Evolutionary conservation across 495 filamentous ascomycete species (phyloP).

Genomic region (Zalerion maritima): DNA sequence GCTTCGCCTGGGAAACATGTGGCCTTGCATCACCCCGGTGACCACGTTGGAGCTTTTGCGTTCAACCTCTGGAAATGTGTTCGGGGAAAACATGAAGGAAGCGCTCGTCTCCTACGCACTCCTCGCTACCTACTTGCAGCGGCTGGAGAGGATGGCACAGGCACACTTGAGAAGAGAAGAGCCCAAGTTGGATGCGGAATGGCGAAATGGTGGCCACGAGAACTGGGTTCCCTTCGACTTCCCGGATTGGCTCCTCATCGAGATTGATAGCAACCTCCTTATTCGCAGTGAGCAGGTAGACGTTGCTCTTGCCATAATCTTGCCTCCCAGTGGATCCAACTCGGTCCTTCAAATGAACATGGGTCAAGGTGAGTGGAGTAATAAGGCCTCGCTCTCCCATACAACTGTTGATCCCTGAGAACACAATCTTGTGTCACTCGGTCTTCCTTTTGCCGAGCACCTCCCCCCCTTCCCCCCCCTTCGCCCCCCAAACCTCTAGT

Average conservation of each 20-base stretch:
- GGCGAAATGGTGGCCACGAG: constrained; percentile 28
- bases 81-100: constrained; percentile 30
- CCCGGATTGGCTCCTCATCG: constrained; percentile 43
- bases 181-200: constrained; percentile 21
- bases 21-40: constrained; percentile 35
- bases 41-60: constrained; percentile 39
- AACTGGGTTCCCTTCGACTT: constrained; percentile 33
- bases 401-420: no score
- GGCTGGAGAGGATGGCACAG: constrained; percentile 21
- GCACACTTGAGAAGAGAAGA: constrained; percentile 12
- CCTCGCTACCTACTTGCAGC: constrained; percentile 30
- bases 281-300: constrained; percentile 37
- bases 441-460: no score
- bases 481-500: no score
- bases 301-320: constrained; percentile 36
- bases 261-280: constrained; percentile 40
- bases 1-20: constrained; percentile 33
- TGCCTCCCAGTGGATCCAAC: constrained; percentile 28
- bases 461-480: no score
- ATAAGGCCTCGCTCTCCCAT: no score
- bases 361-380: constrained; percentile 35
- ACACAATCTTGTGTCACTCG: no score
- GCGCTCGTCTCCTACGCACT: constrained; percentile 27
- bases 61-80: constrained; percentile 14
- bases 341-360: constrained; percentile 42